Percentiles rank a stretch among this genome's conserved stretches.
Conservation (phyloP, 1,284 basidiomycete genomes). For the Testicularia cyperi region DNA sequence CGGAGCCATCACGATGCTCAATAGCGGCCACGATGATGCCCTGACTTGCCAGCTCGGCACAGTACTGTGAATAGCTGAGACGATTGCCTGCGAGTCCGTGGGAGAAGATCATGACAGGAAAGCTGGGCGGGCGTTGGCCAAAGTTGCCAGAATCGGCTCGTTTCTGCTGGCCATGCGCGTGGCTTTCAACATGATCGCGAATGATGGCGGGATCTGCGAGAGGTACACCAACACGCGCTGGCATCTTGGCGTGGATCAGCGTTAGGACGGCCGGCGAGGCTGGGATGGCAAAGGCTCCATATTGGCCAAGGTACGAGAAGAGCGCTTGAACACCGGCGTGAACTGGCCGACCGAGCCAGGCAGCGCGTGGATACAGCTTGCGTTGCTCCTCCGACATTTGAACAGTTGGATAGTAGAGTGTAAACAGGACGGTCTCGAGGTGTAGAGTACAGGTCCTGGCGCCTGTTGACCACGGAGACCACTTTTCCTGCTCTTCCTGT, state of each 20-base stretch:
- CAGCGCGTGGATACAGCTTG: constrained; percentile 20
- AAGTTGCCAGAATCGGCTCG: constrained; percentile 24
- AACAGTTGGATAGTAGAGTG: constrained; percentile 43
- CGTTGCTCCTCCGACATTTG: constrained; percentile 7
- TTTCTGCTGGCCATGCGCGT: too few relatives aligned
- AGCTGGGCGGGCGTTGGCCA: constrained; percentile 23
- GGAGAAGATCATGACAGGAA: constrained; percentile 51
- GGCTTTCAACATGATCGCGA: constrained; percentile 2
- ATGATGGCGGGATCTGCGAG: constrained; percentile 36
- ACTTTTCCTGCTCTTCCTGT: constrained; percentile 1
- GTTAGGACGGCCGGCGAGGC: constrained; percentile 39
- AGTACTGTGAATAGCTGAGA: constrained; percentile 51
- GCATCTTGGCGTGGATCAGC: constrained; percentile 23
- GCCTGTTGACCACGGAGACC: constrained; percentile 23
- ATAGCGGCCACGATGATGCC: constrained; percentile 62
- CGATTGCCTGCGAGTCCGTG: constrained; percentile 53
- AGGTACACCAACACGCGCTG: constrained; percentile 32
- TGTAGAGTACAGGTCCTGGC: constrained; percentile 40
- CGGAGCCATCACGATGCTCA: constrained; percentile 65
- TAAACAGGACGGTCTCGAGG: constrained; percentile 50
- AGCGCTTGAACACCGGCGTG: constrained; percentile 26
- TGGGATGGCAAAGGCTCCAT: constrained; percentile 34
- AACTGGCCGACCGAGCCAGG: constrained; percentile 48
- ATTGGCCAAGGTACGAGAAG: constrained; percentile 46
- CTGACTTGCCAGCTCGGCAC: constrained; percentile 47